These are phyloP conservation scores for Chionographis japonica DNA, from an alignment of 106 monocot genomes.

Conservation along the genomic window DNA sequence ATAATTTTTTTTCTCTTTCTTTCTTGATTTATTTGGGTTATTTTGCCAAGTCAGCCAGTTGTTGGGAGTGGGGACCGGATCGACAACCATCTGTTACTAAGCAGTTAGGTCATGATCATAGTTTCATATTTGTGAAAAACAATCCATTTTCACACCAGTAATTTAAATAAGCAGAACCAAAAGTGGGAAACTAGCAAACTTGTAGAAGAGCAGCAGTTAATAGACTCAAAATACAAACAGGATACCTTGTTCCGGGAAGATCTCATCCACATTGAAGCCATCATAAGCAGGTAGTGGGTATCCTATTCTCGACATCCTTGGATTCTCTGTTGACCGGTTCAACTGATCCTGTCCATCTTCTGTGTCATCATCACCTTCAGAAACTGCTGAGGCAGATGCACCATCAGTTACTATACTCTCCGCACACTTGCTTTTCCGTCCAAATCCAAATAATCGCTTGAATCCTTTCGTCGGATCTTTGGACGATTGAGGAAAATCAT, in stretches of 20 bases:
- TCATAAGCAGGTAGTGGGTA: slow-evolving; percentile 10
- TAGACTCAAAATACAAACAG: no score
- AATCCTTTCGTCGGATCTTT: slow-evolving; percentile 49
- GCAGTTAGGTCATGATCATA: no score
- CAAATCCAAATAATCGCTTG: slow-evolving; percentile 51
- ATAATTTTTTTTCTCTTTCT: neutral
- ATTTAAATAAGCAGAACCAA: no score
- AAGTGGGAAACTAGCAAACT: neutral
- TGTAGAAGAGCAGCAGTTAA: neutral
- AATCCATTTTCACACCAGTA: no score
- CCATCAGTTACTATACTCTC: slow-evolving; percentile 19
- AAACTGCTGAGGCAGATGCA: slow-evolving; percentile 30
- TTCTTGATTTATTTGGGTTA: no score
- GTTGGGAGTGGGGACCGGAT: no score
- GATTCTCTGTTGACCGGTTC: slow-evolving; percentile 22
- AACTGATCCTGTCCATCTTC: slow-evolving; percentile 24
- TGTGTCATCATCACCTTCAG: slow-evolving; percentile 36
- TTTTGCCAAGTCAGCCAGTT: no score
- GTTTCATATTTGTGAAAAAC: no score
- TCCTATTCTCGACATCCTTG: slow-evolving; percentile 26
- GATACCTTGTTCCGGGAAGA: slow-evolving; percentile 39
- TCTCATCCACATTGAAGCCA: slow-evolving; percentile 20
- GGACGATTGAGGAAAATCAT: slow-evolving; percentile 16
- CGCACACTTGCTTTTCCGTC: slow-evolving; percentile 30
- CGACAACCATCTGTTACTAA: no score